Conservation (phyloP, 148 eudicot species). For the Chenopodium quinoa region DNA sequence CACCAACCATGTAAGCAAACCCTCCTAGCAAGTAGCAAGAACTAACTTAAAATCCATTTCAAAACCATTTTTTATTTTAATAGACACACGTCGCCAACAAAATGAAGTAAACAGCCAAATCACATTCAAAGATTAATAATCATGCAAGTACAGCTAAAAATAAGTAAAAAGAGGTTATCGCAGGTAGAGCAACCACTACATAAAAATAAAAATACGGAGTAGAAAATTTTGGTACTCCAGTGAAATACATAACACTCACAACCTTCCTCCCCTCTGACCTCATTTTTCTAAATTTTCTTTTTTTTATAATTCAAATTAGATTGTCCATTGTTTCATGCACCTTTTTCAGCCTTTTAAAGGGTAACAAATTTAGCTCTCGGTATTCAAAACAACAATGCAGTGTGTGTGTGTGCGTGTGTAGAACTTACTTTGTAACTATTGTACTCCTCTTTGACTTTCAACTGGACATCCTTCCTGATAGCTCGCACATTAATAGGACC, state of each 20-base stretch:
- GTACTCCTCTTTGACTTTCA: slow-evolving; percentile 97
- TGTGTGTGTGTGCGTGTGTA: background rate
- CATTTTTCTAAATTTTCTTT: too few relatives aligned
- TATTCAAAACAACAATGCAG: background rate
- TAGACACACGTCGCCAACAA: too few relatives aligned
- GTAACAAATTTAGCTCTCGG: background rate
- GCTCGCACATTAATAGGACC: slow-evolving; percentile 95
- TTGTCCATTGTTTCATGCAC: background rate
- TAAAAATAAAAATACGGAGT: too few relatives aligned
- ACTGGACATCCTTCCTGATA: slow-evolving; percentile 77
- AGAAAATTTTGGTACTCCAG: background rate
- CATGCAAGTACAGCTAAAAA: too few relatives aligned
- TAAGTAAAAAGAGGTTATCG: too few relatives aligned
- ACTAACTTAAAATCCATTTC: too few relatives aligned
- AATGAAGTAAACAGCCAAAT: too few relatives aligned
- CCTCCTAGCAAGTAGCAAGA: too few relatives aligned
- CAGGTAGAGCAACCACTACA: too few relatives aligned
- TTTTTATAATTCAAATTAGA: background rate
- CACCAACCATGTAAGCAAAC: too few relatives aligned
- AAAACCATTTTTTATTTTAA: too few relatives aligned
- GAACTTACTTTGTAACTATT: slow-evolving; percentile 73
- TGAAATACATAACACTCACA: background rate
- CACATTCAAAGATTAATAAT: too few relatives aligned
- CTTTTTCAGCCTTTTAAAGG: background rate
- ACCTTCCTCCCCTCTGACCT: background rate